phyloP scores from a whole-genome alignment of 2,329 filamentous ascomycete species.

The Sporothrix brasiliensis region DNA sequence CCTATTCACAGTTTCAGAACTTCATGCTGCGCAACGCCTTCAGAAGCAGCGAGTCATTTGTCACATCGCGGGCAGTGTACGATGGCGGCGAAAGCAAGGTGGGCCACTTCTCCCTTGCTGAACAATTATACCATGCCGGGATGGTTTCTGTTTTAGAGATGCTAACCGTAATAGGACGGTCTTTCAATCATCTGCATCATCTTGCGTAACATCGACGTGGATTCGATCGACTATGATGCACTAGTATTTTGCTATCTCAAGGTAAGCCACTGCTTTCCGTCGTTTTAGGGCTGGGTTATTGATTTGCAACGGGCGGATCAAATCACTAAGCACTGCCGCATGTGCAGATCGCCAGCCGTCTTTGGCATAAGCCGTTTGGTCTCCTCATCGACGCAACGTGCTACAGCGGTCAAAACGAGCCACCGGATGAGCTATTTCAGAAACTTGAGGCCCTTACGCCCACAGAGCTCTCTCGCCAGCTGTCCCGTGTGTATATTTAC shows the following conservation, averaged over 20 bases:
- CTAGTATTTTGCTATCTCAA: slow-evolving; percentile 70
- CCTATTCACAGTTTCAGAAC: slow-evolving; percentile 70
- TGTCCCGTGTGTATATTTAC: slow-evolving; percentile 67
- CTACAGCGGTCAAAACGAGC: slow-evolving; percentile 68
- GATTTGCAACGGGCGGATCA: background rate
- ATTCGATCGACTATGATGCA: slow-evolving; percentile 67
- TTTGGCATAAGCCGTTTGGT: slow-evolving; percentile 71
- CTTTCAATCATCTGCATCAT: slow-evolving; percentile 70
- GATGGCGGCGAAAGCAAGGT: slow-evolving; percentile 72
- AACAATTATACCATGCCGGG: background rate
- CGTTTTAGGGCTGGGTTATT: background rate
- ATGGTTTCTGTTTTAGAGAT: background rate
- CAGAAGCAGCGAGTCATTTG: slow-evolving; percentile 64
- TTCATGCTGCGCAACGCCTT: slow-evolving; percentile 73
- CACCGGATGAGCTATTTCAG: slow-evolving; percentile 66
- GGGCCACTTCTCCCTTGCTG: background rate
- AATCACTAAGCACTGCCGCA: slow-evolving; percentile 4
- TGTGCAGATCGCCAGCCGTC: slow-evolving; percentile 64
- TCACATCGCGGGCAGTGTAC: slow-evolving; percentile 67
- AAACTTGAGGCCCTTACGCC: slow-evolving; percentile 66
- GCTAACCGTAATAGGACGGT: slow-evolving; percentile 54
- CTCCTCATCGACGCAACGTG: slow-evolving; percentile 70
- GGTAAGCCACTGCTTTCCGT: slow-evolving; percentile 44
- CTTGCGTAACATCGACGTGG: slow-evolving; percentile 66
- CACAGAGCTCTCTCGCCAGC: slow-evolving; percentile 60